A percentile compares a stretch with the other conserved stretches of the same genome.
These are phyloP conservation scores for Malassezia dermatis DNA, from an alignment of 1,284 basidiomycete species.

Conservation along the genomic window DNA sequence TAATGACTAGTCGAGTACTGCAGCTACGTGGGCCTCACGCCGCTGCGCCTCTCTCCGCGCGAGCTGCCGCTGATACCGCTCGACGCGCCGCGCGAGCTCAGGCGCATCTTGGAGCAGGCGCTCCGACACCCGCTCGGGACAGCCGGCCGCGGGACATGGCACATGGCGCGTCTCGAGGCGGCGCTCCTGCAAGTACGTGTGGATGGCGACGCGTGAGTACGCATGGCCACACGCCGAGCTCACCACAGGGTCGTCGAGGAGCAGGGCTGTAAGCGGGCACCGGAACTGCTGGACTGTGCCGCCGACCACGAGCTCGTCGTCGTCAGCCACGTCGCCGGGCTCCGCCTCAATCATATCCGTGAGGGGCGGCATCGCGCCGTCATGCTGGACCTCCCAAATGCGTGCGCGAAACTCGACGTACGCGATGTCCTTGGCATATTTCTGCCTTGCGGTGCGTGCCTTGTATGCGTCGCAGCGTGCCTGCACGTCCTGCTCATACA, in stretches of 20 bases:
- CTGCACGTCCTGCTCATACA: constrained; percentile 18
- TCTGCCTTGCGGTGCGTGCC: constrained; percentile 25
- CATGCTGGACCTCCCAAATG: constrained; percentile 25
- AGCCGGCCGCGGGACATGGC: constrained; percentile 13
- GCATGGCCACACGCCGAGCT: constrained; percentile 17
- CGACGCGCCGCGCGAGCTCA: constrained; percentile 7
- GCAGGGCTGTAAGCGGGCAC: constrained; percentile 29
- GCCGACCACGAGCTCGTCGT: constrained; percentile 31
- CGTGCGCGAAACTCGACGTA: constrained; percentile 30
- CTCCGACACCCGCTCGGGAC: background rate
- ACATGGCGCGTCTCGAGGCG: background rate
- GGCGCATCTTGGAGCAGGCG: constrained; percentile 5
- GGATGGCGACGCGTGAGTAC: constrained; percentile 17
- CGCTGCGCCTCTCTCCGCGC: constrained; percentile 8
- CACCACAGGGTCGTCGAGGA: constrained; percentile 31
- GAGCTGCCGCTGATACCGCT: constrained; percentile 10
- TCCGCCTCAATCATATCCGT: constrained; percentile 27
- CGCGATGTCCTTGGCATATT: constrained; percentile 23
- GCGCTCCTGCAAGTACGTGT: background rate
- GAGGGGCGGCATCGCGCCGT: constrained; percentile 34
- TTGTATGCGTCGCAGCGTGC: constrained; percentile 16
- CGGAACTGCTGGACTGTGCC: constrained; percentile 27
- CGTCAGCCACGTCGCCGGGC: constrained; percentile 18
- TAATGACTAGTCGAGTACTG: constrained; percentile 9
- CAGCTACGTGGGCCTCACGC: background rate